Base-by-base conservation (phyloP, 257 asterid genomes). In the Nyctanthes arbortristis region DNA sequence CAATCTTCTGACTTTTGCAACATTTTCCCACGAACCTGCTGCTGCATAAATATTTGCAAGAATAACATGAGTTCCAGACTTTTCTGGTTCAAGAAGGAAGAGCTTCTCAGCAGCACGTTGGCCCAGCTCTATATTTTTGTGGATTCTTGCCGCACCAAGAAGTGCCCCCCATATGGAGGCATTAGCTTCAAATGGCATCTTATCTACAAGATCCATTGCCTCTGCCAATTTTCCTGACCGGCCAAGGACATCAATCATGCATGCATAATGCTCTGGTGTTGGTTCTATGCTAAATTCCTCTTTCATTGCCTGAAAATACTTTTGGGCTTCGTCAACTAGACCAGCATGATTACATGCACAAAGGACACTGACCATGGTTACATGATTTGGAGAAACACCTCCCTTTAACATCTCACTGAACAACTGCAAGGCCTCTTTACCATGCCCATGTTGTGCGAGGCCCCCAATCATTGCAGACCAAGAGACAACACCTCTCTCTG, bases 381-480 rank as follows among this genome's bases (percentile, higher is more conserved):
- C 84, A 24, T 88, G 86, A 75, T 86, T 90, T 12, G 97, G 97
- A 62, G 82, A 16, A 16, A 78, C 66, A 12, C 90, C 88, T 8
- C 75, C 77, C 69, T 77, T 73, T 61, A 89, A 75, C 95, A 89
- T 89, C 40, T 78, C 65, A 10, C 79, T 35, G 55, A 89, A 89
- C 73, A 85, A 71, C 8, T 37, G 10, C 32, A 89, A 85, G 49
- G 93, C 96, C 71, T 78, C 76, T 66, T 78, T 82, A 18, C 85
- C 96, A 20, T 76, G 82, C 32, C 96, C 96, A 47, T 89, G 96
- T 47, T 89, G 96, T 3, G 95, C 96, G 24, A 89, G 89, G 49
- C 95, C 96, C 31, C 89, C 87, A 61, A 87, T 89, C 91, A 89
- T 85, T 7, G 95, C 88, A 2, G 96, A 84, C 88, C 89, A 87